These are phyloP conservation scores for Melaleuca alternifolia DNA, from an alignment of 345 rosid species.

Conservation along the genomic window DNA sequence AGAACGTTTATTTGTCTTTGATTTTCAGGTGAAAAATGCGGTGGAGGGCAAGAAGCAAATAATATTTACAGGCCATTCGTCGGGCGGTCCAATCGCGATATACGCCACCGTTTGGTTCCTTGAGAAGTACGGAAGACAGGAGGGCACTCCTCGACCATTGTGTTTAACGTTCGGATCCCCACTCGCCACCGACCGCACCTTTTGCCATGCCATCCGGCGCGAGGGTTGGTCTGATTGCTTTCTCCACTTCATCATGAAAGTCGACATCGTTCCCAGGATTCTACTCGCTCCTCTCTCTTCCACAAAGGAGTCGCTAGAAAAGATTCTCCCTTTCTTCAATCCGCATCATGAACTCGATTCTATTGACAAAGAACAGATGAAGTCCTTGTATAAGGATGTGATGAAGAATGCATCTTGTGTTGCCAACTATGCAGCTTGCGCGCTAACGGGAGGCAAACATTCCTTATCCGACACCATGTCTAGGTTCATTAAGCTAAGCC, in stretches of 20 bases:
- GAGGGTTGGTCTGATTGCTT: conserved; percentile 62
- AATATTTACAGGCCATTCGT: conserved; percentile 78
- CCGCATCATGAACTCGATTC: background rate
- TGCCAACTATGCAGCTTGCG: conserved; percentile 48
- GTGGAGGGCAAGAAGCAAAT: conserved; percentile 20
- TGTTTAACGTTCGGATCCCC: conserved; percentile 91
- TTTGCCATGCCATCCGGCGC: conserved; percentile 58
- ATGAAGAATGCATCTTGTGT: conserved; percentile 42
- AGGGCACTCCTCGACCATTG: conserved; percentile 6
- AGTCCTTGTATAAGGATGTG: conserved; percentile 9
- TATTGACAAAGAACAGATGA: background rate
- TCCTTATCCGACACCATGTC: conserved; percentile 40
- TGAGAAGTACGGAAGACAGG: conserved; percentile 11
- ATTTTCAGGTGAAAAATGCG: conserved; percentile 39
- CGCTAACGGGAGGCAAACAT: conserved; percentile 49
- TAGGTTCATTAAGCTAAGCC: conserved; percentile 49
- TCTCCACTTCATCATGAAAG: conserved; percentile 47
- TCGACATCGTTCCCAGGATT: conserved; percentile 67
- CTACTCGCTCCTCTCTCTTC: conserved; percentile 43
- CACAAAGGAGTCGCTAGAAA: conserved; percentile 9
- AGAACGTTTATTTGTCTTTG: background rate
- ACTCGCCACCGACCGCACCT: conserved; percentile 43
- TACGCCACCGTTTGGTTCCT: conserved; percentile 59
- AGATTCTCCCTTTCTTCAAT: conserved; percentile 14
- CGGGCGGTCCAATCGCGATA: conserved; percentile 71